Evolutionary conservation across 371 early-diverging fungal species (phyloP).

Genomic region (Cokeromyces recurvatus): DNA sequence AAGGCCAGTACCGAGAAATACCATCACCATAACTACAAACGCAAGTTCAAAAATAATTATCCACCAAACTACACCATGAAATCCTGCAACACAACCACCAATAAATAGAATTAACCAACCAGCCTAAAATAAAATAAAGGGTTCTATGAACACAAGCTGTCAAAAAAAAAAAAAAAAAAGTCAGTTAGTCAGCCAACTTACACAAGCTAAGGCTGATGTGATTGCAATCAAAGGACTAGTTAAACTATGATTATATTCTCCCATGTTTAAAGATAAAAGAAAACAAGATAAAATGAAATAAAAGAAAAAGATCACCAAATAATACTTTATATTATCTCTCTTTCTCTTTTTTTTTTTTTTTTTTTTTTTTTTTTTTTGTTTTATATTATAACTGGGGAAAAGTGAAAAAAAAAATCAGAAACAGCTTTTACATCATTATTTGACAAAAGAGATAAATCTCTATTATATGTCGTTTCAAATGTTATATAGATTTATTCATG

Average conservation of each 20-base stretch:
- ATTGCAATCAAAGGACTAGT: slow-evolving; percentile 9
- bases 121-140: slow-evolving; percentile 25
- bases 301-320: not conserved
- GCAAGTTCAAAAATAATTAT: slow-evolving; percentile 57
- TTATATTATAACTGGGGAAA: no score
- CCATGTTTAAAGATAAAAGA: slow-evolving; percentile 1
- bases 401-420: no score
- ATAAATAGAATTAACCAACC: slow-evolving; percentile 70
- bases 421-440: no score
- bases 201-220: slow-evolving; percentile 8
- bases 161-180: not conserved
- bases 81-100: slow-evolving; percentile 51
- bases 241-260: slow-evolving; percentile 11
- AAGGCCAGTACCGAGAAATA: slow-evolving; percentile 19
- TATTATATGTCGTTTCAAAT: no score
- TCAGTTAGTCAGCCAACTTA: not conserved
- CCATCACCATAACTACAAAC: slow-evolving; percentile 40
- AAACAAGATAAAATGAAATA: slow-evolving; percentile 1
- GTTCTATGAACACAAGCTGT: not conserved
- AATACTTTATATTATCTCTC: not conserved
- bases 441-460: no score
- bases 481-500: no score
- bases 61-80: slow-evolving; percentile 49
- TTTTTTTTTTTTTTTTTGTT: not conserved
- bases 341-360: not conserved